Evolutionary conservation across 1,284 basidiomycete genomes (phyloP), one percentile per base, ranked within the genome.

Genomic region (Microbotryum violaceum): DNA sequence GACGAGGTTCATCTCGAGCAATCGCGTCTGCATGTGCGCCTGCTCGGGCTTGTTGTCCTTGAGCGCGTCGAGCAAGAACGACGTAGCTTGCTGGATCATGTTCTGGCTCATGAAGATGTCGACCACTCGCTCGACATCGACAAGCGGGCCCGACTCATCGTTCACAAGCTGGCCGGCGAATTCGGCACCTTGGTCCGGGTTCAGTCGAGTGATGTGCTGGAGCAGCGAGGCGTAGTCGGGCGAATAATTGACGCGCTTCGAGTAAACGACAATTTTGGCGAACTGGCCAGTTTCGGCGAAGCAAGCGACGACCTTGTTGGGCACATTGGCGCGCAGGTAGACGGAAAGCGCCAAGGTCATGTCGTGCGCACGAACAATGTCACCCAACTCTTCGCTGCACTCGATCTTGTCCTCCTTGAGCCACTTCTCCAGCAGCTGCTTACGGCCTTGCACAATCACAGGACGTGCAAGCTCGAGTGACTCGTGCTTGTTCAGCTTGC

Each of bases 21-120:
- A 82, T 68, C 93, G 87, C 2, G 96, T 99, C 78, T 99, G 96
- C 16, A 99, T 79, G 70, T 88, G 91, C 1, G 86, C 94, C 74
- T 99, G 94, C 77, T 99, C 96, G 0, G 93, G 91, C 77, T 89
- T 90, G 81, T 99, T 98, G 69, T 99, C 96, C 80, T 98, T 98
- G 71, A 99, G 82, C n/a, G 93, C 96, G 75, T 98, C 96, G 61
- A 99, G 80, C 54, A 98, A 80, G 86, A 99, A 98, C 4, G 91
- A 94, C 0, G 96, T 99, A 20, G 96, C 96, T 54, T 94, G 96
- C 77, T 98, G 96, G 65, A 98, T 93, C 91, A 98, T 92, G 79
- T 97, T 98, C 76, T 97, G 94, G 3, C 88, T 88, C 91, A 97
- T 96, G 81, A 98, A 98, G 74, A 98, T 96, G 74, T 99, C 96